Evolutionary conservation across 805 yeast genomes (phyloP), one percentile per base, ranked within the genome.

Genomic region (Saccharomycopsis sp.): DNA sequence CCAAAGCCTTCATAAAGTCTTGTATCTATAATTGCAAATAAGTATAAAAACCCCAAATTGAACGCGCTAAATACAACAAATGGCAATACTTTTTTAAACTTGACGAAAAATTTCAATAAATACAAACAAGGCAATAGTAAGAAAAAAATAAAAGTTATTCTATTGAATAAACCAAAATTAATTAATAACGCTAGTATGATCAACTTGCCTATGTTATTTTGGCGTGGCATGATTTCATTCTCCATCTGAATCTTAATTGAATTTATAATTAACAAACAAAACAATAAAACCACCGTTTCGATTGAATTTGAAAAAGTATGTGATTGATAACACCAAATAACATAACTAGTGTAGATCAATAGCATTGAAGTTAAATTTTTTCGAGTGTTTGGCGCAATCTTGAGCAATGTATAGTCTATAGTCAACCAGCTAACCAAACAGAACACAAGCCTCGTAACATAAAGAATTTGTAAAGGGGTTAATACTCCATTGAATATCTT

Each of bases 291-390:
- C 64, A 59, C 31, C 0, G 85, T 82, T 59, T 93, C 99, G 1
- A 85, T 56, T 19, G 88, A 75, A 58, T 93, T 93, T n/a, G 96
- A 85, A 55, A 93, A 85, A 1, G 94, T 79, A 58, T 88, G 97
- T 0, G 85, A 70, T 58, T 93, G 97, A 55, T 80, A 80, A 0
- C 81, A 76, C 66, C 86, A 69, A 0, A 95, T 80, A 26, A 87
- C 71, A 56, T 85, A 90, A 4, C 77, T 71, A 1, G 79, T 68
- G 62, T 67, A 71, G n/a, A 65, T 62, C 51, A 75, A 74, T 43
- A 71, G 68, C 2, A 71, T 54, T 1, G 77, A 26, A 11, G 56
- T 54, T 44, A 48, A 23, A 14, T 45, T 39, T 40, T 50, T 46
- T 27, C 47, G 29, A 16, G 42, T 29, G 8, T 14, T 17, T 7